These are phyloP conservation scores for Amniculicola lignicola DNA, from an alignment of 495 filamentous ascomycete genomes.

Conservation along the genomic window DNA sequence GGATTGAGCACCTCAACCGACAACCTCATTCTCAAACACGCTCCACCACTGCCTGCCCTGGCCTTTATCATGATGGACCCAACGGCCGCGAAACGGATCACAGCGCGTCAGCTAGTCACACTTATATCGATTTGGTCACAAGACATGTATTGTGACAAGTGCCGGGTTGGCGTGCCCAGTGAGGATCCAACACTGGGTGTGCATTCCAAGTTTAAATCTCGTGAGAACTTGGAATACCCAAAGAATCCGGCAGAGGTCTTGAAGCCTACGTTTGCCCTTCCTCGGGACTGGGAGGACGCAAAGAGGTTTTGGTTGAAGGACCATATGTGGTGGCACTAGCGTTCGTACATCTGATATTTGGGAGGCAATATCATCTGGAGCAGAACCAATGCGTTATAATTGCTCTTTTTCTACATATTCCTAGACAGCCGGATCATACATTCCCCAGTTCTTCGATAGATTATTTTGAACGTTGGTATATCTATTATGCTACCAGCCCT, in stretches of 20 bases:
- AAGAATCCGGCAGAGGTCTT: not conserved
- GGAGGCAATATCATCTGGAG: not conserved
- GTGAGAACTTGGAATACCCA: not conserved
- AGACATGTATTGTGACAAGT: conserved; percentile 1
- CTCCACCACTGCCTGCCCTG: not conserved
- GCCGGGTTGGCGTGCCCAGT: not conserved
- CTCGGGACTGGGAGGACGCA: not conserved
- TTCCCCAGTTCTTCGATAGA: no score
- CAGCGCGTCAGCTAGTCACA: not conserved
- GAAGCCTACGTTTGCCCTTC: not conserved
- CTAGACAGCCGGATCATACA: no score
- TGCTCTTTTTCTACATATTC: not conserved
- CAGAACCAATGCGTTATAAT: not conserved
- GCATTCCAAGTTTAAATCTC: conserved; percentile 5
- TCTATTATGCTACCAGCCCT: no score
- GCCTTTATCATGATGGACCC: conserved; percentile 4
- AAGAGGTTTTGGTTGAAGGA: conserved; percentile 3
- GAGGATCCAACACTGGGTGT: not conserved
- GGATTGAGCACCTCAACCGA: not conserved
- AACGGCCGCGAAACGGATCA: not conserved
- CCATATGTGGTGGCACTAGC: conserved; percentile 4
- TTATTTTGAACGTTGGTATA: no score
- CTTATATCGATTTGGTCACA: not conserved
- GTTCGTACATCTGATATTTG: not conserved
- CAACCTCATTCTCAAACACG: not conserved